Evolutionary conservation across 371 early-diverging fungal genomes (phyloP).

Genomic region (Capniomyces stellatus): DNA sequence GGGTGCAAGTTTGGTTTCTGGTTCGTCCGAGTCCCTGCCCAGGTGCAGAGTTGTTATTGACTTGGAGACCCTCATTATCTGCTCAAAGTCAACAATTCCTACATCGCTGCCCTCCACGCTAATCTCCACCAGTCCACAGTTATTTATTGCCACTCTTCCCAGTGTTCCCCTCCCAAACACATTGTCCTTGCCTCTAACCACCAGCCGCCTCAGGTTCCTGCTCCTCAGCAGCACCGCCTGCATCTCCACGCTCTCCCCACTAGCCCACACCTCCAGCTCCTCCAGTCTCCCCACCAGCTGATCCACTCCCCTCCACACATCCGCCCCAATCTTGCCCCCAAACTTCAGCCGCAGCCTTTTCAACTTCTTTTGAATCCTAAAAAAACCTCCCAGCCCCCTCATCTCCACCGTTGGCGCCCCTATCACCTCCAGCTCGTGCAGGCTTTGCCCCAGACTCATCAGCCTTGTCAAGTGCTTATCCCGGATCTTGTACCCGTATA

Average conservation of each 20-base stretch:
- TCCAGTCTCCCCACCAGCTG: not conserved
- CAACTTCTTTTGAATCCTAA: not conserved
- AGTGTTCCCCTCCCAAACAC: not conserved
- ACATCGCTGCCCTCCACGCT: not conserved
- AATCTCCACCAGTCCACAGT: not conserved
- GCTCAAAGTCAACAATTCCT: not conserved
- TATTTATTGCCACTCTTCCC: not conserved
- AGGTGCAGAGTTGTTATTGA: not conserved
- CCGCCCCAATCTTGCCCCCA: not conserved
- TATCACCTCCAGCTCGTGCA: constrained; percentile 3
- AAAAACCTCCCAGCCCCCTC: not conserved
- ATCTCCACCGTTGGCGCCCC: not conserved
- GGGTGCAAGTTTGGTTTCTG: not conserved
- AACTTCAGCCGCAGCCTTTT: not conserved
- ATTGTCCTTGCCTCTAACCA: not conserved
- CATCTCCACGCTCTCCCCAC: not conserved
- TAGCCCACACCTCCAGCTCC: not conserved
- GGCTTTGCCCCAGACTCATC: not conserved
- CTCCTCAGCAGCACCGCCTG: not conserved
- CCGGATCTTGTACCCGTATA: not conserved
- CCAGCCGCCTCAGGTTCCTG: not conserved
- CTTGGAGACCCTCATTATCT: not conserved
- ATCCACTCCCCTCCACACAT: not conserved
- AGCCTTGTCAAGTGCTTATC: not conserved
- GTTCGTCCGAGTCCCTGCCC: not conserved